These are phyloP conservation scores for Penstemon davidsonii DNA, from an alignment of 257 asterid species.

Conservation along the genomic window DNA sequence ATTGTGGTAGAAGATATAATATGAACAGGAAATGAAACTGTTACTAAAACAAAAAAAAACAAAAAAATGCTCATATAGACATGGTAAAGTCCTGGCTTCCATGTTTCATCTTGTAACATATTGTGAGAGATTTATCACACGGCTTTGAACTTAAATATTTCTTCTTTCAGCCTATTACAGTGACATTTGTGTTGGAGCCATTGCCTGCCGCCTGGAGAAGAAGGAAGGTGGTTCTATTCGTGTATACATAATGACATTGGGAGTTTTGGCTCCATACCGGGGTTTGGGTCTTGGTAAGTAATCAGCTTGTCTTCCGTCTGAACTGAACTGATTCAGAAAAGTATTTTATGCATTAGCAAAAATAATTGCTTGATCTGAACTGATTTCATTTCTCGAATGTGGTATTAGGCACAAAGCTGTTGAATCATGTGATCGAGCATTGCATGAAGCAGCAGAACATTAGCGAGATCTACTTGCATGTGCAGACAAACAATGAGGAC, in stretches of 20 bases:
- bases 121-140: neutral
- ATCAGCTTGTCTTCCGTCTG: conserved; percentile 15
- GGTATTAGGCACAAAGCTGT: conserved; percentile 63
- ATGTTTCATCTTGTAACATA: neutral
- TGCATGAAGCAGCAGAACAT: conserved; percentile 66
- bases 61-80: neutral
- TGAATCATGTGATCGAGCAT: conserved; percentile 79
- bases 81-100: conserved; percentile 15
- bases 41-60: neutral
- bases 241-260: conserved; percentile 84
- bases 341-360: neutral
- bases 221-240: conserved; percentile 77
- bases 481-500: conserved; percentile 90
- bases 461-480: conserved; percentile 86
- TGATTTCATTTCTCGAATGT: conserved; percentile 11
- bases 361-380: neutral
- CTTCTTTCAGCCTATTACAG: conserved; percentile 74
- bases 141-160: neutral
- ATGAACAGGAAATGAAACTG: too few relatives aligned
- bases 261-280: conserved; percentile 64
- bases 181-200: conserved; percentile 92
- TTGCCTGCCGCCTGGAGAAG: conserved; percentile 96
- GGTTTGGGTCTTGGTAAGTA: conserved; percentile 53
- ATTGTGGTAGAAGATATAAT: too few relatives aligned
- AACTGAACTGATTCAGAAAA: neutral